Conservation (phyloP, 1,284 basidiomycete genomes). For the Testicularia cyperi region DNA sequence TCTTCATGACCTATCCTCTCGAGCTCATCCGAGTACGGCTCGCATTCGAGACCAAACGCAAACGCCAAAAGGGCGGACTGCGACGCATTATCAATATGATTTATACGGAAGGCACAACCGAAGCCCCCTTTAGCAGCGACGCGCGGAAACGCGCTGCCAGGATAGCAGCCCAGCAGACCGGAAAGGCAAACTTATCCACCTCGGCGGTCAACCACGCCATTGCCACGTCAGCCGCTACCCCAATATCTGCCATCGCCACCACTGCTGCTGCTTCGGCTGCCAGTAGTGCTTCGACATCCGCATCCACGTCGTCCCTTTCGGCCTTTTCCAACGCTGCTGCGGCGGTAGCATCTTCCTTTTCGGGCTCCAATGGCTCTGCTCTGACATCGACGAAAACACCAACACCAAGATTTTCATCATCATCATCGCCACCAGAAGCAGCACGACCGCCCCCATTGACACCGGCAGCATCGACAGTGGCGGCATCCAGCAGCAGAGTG, state of each 20-base stretch:
- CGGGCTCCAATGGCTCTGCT: too few relatives aligned
- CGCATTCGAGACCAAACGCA: constrained; percentile 76
- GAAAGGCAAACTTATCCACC: constrained; percentile 48
- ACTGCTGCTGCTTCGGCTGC: too few relatives aligned
- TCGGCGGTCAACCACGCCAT: neutral
- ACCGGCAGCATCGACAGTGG: too few relatives aligned
- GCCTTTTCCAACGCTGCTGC: too few relatives aligned
- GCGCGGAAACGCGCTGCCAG: constrained; percentile 59
- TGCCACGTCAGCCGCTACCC: neutral
- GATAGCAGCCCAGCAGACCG: constrained; percentile 66
- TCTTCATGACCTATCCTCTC: constrained; percentile 89
- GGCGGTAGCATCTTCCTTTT: too few relatives aligned
- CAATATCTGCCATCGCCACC: too few relatives aligned
- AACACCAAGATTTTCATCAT: too few relatives aligned
- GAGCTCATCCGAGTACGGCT: constrained; percentile 93
- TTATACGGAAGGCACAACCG: constrained; percentile 54
- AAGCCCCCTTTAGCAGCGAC: constrained; percentile 53
- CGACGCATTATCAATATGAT: constrained; percentile 49
- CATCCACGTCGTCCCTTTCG: neutral
- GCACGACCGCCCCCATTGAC: too few relatives aligned
- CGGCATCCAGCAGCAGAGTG: too few relatives aligned
- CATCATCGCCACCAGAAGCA: too few relatives aligned
- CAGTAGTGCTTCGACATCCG: too few relatives aligned
- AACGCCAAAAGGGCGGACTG: constrained; percentile 48
- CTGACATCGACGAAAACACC: too few relatives aligned